phyloP scores from a whole-genome alignment of 2,329 filamentous ascomycete genomes.

The Botrytis hyacinthi region DNA sequence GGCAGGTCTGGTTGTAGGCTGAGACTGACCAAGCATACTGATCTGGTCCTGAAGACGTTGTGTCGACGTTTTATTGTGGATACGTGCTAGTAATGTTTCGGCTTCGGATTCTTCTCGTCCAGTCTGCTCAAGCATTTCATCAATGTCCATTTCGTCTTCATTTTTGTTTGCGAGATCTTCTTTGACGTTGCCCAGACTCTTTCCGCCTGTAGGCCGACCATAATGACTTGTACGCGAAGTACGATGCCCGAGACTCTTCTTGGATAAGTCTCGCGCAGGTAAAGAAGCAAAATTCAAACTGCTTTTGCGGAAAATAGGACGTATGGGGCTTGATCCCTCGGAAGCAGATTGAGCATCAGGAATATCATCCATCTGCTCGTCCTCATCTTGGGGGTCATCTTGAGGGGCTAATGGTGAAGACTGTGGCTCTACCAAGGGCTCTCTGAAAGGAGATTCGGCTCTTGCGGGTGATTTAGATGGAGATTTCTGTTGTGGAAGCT shows the following conservation, averaged over 20 bases:
- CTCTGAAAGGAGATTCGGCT: conserved; percentile 14
- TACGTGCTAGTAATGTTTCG: conserved; percentile 47
- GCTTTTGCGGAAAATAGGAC: conserved; percentile 81
- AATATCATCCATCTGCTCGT: conserved; percentile 46
- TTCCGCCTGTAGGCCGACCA: conserved; percentile 69
- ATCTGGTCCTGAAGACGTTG: conserved; percentile 92
- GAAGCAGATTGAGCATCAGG: conserved; percentile 56
- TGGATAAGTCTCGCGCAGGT: conserved; percentile 82
- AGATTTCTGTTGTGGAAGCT: conserved; percentile 26
- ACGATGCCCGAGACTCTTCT: conserved; percentile 76
- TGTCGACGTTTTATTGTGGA: conserved; percentile 86
- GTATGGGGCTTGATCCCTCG: conserved; percentile 70
- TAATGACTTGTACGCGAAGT: conserved; percentile 73
- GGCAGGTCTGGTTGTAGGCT: conserved; percentile 34
- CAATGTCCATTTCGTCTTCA: conserved; percentile 55
- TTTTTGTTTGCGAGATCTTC: conserved; percentile 51
- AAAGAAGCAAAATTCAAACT: conserved; percentile 93
- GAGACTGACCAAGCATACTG: conserved; percentile 63
- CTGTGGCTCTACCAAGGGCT: conserved; percentile 15
- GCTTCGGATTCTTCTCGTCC: conserved; percentile 43
- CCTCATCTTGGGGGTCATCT: conserved; percentile 34
- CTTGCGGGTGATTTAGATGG: conserved; percentile 23
- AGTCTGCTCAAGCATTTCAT: conserved; percentile 42
- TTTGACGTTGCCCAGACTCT: conserved; percentile 58
- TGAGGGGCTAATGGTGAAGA: not conserved